Evolutionary conservation across 805 yeast genomes (phyloP).

Genomic region (Yamadazyma paraphyllophila): DNA sequence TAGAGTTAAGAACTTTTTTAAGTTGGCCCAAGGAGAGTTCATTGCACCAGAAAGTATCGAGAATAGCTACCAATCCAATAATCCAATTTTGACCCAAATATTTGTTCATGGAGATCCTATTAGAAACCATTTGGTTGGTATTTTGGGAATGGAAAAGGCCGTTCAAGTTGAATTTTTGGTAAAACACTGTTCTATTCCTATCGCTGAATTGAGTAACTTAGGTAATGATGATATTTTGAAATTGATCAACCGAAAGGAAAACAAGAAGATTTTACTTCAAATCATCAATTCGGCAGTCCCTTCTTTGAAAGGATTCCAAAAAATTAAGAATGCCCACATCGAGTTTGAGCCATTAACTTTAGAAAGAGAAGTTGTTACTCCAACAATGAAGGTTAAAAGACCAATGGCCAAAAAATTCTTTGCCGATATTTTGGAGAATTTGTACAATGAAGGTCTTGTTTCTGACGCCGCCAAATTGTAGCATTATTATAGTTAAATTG

Average conservation of each 20-base stretch:
- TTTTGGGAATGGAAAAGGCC: constrained; percentile 26
- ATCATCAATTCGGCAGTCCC: constrained; percentile 24
- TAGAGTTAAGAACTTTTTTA: constrained; percentile 43
- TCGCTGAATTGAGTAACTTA: not conserved
- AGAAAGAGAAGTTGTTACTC: constrained; percentile 39
- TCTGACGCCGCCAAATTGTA: constrained; percentile 21
- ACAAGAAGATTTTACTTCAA: constrained; percentile 21
- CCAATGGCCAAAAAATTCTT: constrained; percentile 34
- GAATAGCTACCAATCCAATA: constrained; percentile 28
- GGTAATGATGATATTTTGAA: constrained; percentile 18
- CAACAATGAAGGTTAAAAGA: constrained; percentile 43
- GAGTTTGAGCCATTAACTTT: constrained; percentile 40
- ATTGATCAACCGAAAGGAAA: constrained; percentile 22
- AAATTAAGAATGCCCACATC: constrained; percentile 34
- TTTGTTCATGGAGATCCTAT: constrained; percentile 34
- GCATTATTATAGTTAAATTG: constrained; percentile 17
- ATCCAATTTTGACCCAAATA: constrained; percentile 27
- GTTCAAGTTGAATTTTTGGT: constrained; percentile 17
- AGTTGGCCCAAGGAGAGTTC: constrained; percentile 46
- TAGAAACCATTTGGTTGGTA: constrained; percentile 27
- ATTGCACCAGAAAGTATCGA: constrained; percentile 42
- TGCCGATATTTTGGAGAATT: constrained; percentile 21
- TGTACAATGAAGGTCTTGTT: constrained; percentile 39
- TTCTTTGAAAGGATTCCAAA: constrained; percentile 37
- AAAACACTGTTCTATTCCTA: constrained; percentile 13